Conservation (phyloP, 805 yeast species). For the Pichia membranifaciens region DNA sequence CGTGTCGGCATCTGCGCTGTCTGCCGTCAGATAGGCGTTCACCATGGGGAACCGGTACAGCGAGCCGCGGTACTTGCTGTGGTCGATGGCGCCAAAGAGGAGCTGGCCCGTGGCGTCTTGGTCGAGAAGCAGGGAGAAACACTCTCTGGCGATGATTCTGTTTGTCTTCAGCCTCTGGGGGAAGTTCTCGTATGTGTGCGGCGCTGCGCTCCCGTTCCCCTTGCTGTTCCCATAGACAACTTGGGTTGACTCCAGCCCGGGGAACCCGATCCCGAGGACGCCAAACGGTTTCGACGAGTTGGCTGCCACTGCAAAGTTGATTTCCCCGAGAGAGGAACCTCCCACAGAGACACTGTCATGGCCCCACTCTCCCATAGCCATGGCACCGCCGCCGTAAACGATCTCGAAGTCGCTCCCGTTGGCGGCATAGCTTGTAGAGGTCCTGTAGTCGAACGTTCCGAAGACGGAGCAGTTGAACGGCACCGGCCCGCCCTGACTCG, state of each 20-base stretch:
- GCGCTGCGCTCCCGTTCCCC: neutral
- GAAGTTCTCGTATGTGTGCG: slow-evolving; percentile 54
- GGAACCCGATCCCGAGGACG: slow-evolving; percentile 68
- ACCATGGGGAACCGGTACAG: slow-evolving; percentile 46
- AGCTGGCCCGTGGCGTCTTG: slow-evolving; percentile 44
- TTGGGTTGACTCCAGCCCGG: slow-evolving; percentile 52
- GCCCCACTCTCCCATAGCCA: slow-evolving; percentile 51
- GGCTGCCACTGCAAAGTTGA: slow-evolving; percentile 72
- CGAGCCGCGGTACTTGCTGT: slow-evolving; percentile 50
- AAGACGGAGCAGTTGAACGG: slow-evolving; percentile 34
- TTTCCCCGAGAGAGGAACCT: slow-evolving; percentile 38
- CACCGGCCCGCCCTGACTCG: neutral
- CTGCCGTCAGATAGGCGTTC: slow-evolving; percentile 32
- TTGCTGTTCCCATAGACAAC: neutral
- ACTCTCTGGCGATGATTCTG: slow-evolving; percentile 48
- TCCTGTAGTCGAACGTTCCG: slow-evolving; percentile 43
- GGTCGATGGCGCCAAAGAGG: slow-evolving; percentile 69
- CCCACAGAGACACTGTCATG: slow-evolving; percentile 53
- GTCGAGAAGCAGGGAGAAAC: slow-evolving; percentile 60
- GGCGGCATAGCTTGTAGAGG: slow-evolving; percentile 34
- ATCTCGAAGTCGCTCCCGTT: slow-evolving; percentile 40
- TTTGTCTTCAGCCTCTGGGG: slow-evolving; percentile 54
- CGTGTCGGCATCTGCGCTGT: slow-evolving; percentile 40
- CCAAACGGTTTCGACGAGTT: slow-evolving; percentile 57
- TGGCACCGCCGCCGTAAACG: slow-evolving; percentile 41